Base-by-base conservation (phyloP, 768 basidiomycete species). In the Agrocybe chaxingu region DNA sequence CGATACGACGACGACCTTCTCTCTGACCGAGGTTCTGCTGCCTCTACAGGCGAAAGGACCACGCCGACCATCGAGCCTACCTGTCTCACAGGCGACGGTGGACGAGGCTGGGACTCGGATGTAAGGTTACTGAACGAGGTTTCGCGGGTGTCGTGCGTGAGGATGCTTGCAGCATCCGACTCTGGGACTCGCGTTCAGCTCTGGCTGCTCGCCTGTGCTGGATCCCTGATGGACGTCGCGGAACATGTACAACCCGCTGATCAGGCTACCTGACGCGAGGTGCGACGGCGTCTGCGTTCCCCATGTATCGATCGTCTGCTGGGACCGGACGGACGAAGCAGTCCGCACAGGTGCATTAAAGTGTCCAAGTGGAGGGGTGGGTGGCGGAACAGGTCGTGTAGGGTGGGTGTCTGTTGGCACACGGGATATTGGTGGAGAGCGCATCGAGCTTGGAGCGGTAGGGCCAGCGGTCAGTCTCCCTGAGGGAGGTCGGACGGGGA, bases 11-110 rank as follows among this genome's bases (percentile, higher is more conserved):
- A 11, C 47, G 32, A 9, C 32, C 44, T 12, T 36, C 46, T 34
- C 31, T 29, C 11, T 34, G 19, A 4, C 32, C 42, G 11, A 4
- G 38, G 47, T 19, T 29, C 37, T 8, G 53, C 19, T 34, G 44
- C 9, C 16, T 50, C 47, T 2, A 32, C 47, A 16, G 50, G 48
- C 5, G 16, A 46, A 33, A 59, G 63, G 4, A 64, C 40, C 4
- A 64, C 63, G 13, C 63, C 63, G 4, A 62, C 63, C 63, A 64
- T 62, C 6, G 61, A 53, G 1, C 49, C 48, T 2, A 64, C 51
- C 32, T 55, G 52, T 24, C 62, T 48, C 7, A 51, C 49, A 36
- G 62, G 62, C 7, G 60, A 63, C 12, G 39, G 44, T 10, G 46
- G 29, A 16, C 38, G 30, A 29, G 43, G 52, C 37, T 49, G 38